These are phyloP conservation scores for Gossypium bickii DNA, from an alignment of 345 rosid genomes.

Conservation along the genomic window DNA sequence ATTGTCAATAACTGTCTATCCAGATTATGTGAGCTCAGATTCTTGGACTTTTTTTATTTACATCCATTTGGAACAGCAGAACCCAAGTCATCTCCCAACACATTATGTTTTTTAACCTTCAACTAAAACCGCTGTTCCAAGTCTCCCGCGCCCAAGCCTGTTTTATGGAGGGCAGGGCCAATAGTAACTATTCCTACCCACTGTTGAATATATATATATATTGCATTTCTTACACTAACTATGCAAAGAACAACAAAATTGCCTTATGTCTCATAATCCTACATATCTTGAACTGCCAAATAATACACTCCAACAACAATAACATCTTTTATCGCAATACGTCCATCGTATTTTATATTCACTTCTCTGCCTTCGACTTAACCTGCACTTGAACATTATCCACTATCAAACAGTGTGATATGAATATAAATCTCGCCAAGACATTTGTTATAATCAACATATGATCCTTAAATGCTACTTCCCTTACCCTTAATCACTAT, in stretches of 20 bases:
- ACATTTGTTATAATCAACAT: neutral
- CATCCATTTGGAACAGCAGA: neutral
- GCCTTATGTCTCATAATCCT: neutral
- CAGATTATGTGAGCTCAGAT: neutral
- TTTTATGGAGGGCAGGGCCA: neutral
- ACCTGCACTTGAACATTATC: conserved; percentile 35
- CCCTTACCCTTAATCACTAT: neutral
- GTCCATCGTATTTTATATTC: conserved; percentile 80
- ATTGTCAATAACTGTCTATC: neutral
- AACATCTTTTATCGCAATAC: conserved; percentile 34
- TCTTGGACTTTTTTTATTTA: neutral
- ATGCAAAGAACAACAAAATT: neutral
- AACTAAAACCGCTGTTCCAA: neutral
- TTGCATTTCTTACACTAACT: neutral
- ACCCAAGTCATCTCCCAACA: neutral
- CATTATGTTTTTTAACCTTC: neutral
- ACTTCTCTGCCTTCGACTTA: conserved; percentile 57
- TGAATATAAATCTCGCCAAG: neutral
- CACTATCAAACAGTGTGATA: neutral
- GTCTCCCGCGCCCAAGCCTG: neutral
- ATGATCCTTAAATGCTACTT: neutral
- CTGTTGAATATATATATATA: neutral
- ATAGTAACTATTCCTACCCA: neutral
- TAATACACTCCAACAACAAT: neutral
- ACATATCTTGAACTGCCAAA: neutral